Evolutionary conservation across 768 basidiomycete species (phyloP), one percentile per base, ranked within the genome.

Genomic region (Termitomyces sp.): DNA sequence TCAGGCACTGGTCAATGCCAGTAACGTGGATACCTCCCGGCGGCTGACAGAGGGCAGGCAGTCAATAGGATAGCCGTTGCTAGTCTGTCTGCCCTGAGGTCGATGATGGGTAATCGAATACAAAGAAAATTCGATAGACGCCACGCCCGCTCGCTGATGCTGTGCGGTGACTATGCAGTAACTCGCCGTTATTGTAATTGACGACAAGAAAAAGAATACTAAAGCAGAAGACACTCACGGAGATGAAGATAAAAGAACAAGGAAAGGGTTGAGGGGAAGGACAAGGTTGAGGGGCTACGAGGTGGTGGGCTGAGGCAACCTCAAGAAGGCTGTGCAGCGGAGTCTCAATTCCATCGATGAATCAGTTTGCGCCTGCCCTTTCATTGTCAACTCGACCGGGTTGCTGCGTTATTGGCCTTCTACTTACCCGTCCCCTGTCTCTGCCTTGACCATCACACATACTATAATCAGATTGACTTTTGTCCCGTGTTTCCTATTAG

Each of bases 251-350:
- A 38, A 37, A 48, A 37, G 11, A 53, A 50, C 14, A 40, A 54
- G 51, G 38, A 55, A 42, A 55, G 46, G 34, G 54, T 46, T 53
- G 44, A 51, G 45, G 32, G 53, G 53, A 58, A 59, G 57, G 57
- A 42, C 41, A 60, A 55, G 46, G 60, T 59, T 51, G 58, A 58
- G 60, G 59, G 62, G 65, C 63, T 64, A 42, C 60, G 63, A 63
- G 58, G 63, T 68, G 58, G 63, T 61, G 65, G 63, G 55, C 60
- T 55, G 59, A 61, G 67, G 60, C 61, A 61, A 66, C 57, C 60
- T 63, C 69, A 60, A 67, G 70, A 71, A 10, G 70, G 70, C 68
- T 70, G 68, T 79, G 80, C 71, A 40, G 64, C 80, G 80, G 80
- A 80, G 78, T 74, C 75, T 75, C 51, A 81, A 77, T 68, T 64